Conservation (phyloP, 2,329 filamentous ascomycete species). For the Cryphonectria nitschkei region DNA sequence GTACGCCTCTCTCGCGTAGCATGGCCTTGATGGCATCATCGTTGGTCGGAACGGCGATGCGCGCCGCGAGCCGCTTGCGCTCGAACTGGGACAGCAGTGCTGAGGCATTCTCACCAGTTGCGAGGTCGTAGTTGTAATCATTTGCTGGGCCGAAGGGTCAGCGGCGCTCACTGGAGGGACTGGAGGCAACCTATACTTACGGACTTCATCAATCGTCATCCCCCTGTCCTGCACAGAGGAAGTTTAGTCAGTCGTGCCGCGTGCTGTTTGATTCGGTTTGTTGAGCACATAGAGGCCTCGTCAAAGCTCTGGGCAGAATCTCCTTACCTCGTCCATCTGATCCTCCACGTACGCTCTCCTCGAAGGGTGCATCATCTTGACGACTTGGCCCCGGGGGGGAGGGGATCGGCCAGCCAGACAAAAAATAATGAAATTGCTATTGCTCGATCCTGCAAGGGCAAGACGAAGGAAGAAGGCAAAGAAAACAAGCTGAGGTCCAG, state of each 20-base stretch:
- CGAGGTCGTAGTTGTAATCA: conserved; percentile 86
- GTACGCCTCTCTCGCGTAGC: conserved; percentile 86
- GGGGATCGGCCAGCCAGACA: background rate
- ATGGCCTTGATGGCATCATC: conserved; percentile 82
- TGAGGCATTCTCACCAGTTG: conserved; percentile 77
- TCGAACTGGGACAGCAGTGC: conserved; percentile 87
- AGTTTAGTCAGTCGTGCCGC: conserved; percentile 33
- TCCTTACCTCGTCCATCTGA: conserved; percentile 66
- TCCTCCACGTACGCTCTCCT: conserved; percentile 95
- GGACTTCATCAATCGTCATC: conserved; percentile 55
- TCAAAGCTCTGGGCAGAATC: conserved; percentile 22
- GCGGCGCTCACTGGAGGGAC: background rate
- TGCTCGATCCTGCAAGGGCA: background rate
- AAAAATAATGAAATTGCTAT: background rate
- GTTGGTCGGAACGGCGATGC: conserved; percentile 91
- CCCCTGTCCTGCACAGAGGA: conserved; percentile 39
- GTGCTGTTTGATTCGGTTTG: conserved; percentile 32
- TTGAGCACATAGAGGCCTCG: conserved; percentile 30
- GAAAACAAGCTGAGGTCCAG: conserved; percentile 3
- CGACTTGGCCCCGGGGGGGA: background rate
- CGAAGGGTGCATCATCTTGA: conserved; percentile 78
- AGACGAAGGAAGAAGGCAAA: background rate
- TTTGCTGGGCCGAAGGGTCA: conserved; percentile 39
- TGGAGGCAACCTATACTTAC: conserved; percentile 33
- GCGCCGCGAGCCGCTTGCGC: conserved; percentile 85